Base-by-base conservation (phyloP, 345 rosid genomes). In the Litchi chinensis region DNA sequence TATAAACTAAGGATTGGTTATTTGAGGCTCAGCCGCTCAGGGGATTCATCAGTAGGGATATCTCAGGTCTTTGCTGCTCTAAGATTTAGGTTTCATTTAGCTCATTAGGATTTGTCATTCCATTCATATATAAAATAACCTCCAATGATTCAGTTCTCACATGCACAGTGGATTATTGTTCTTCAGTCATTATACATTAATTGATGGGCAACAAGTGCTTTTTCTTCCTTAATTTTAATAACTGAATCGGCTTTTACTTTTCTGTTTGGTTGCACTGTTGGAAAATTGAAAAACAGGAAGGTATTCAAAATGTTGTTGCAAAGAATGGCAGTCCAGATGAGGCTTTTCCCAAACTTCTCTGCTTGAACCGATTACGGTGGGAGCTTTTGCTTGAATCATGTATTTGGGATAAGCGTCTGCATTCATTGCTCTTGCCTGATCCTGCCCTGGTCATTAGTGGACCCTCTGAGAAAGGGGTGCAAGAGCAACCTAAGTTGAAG, bases 351-450 rank as follows among this genome's bases (percentile, higher is more conserved):
- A 86, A 79, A 75, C 77, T 88, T 83, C 94, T 94, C 62, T 83
- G 83, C 76, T 78, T 93, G 83, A 96, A 92, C 82, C 83, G 88
- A 54, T 52, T 90, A 73, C 73, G 88, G 77, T 94, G 95, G 99
- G 95, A 92, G 77, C 93, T 96, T 78, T 81, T 92, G 80, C 88
- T 96, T 79, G 91, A 86, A 85, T 88, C 98, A 56, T 82, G 66
- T 79, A 81, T 92, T 71, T 96, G 99, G 99, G 90, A 94, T 85
- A 68, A 75, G 32, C 93, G 98, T 26, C 65, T 96, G 80, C 87
- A 90, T 81, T 89, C 93, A 18, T 87, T 96, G 59, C 82, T 87
- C 37, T 86, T 67, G 79, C 85, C 87, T 82, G 87, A 85, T 82
- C 85, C 88, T 77, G 83, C 86, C 28, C 73, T 79, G 73, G 82